Percentiles rank a stretch among this genome's conserved stretches.
Evolutionary conservation across 225 moss, liverwort and hornwort species (phyloP).

Genomic region (Climacium dendroides): DNA sequence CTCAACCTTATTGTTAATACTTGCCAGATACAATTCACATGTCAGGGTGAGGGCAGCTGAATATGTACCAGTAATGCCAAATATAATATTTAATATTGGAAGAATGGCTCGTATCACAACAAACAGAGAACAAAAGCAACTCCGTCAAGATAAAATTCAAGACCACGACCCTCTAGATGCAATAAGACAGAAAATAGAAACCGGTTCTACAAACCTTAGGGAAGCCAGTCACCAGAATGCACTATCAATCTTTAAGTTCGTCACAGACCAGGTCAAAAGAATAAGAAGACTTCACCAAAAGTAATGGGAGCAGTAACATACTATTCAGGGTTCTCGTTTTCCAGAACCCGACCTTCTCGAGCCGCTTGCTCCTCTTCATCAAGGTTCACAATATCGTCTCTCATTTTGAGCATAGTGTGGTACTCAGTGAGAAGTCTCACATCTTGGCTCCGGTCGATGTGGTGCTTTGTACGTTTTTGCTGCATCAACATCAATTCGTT

Average conservation of each 20-base stretch:
- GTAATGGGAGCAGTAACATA: constrained; percentile 3
- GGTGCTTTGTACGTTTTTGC: constrained; percentile 28
- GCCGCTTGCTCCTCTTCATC: constrained; percentile 22
- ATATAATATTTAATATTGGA: background rate
- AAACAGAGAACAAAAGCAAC: background rate
- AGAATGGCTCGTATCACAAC: background rate
- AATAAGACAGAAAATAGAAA: background rate
- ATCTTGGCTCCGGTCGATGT: constrained; percentile 31
- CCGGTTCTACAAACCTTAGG: background rate
- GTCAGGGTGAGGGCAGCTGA: background rate
- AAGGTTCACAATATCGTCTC: constrained; percentile 18
- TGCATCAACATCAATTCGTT: background rate
- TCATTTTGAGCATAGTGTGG: constrained; percentile 8
- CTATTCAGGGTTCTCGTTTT: constrained; percentile 26
- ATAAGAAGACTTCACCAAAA: background rate
- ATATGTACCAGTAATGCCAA: background rate
- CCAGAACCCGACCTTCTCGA: constrained; percentile 20
- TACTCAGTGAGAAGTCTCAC: constrained; percentile 20
- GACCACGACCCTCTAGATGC: background rate
- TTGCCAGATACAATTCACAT: background rate
- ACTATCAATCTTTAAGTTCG: background rate
- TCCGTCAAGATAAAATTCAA: background rate
- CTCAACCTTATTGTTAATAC: background rate
- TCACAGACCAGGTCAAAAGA: background rate
- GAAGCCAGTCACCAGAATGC: background rate